Conservation (phyloP, 2,329 filamentous ascomycete genomes). For the Claviceps arundinis region DNA sequence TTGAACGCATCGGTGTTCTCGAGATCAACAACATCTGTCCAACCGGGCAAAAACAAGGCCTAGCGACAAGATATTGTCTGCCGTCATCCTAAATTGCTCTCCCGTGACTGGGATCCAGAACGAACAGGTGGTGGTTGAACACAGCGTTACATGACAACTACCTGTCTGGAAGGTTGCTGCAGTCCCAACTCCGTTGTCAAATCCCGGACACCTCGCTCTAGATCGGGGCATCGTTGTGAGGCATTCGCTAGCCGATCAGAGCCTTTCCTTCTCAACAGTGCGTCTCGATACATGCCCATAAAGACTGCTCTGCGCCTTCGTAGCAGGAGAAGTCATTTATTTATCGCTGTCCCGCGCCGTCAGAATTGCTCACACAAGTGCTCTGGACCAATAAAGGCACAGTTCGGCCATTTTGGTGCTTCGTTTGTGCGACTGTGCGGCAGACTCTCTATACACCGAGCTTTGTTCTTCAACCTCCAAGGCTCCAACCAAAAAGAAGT, state of each 20-base stretch:
- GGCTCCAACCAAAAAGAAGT: background rate
- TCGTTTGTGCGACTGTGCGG: background rate
- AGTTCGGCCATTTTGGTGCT: background rate
- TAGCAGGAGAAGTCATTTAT: background rate
- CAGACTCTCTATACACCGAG: background rate
- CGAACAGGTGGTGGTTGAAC: background rate
- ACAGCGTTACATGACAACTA: background rate
- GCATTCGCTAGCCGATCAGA: background rate
- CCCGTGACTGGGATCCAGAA: background rate
- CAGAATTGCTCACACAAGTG: background rate
- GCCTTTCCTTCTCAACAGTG: background rate
- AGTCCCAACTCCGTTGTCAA: background rate
- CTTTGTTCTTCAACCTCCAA: background rate
- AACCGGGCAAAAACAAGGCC: background rate
- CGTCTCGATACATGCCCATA: background rate
- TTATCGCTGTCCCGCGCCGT: background rate
- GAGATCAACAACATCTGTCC: background rate
- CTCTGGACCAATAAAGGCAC: background rate
- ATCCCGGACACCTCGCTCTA: background rate
- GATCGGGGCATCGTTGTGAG: background rate
- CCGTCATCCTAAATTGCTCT: background rate
- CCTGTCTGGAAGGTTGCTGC: background rate
- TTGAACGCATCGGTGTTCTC: background rate
- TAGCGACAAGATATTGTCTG: slow-evolving; percentile 1
- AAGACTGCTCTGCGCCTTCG: background rate